Percentiles rank a stretch among this genome's conserved stretches.
Evolutionary conservation across 225 moss, liverwort and hornwort species (phyloP).

Genomic region (Antitrichia curtipendula): DNA sequence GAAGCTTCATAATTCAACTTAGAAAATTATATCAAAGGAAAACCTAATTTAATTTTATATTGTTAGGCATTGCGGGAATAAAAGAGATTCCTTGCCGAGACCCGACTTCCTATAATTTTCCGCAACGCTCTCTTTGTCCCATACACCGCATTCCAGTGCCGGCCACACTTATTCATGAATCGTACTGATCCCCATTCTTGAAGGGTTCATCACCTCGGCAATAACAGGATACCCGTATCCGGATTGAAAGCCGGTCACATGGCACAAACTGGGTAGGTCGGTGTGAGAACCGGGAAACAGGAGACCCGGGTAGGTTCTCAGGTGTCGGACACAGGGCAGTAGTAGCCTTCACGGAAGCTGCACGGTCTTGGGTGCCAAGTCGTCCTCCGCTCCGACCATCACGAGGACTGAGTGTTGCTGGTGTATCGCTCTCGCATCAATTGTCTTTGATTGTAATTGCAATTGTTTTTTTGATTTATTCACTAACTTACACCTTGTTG

Average conservation of each 20-base stretch:
- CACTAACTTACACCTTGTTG: background rate
- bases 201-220: background rate
- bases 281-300: background rate
- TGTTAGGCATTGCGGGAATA: accelerated
- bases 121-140: too few relatives aligned
- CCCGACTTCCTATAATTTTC: too few relatives aligned
- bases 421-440: background rate
- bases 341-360: background rate
- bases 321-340: background rate
- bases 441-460: background rate
- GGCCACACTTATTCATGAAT: background rate
- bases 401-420: background rate
- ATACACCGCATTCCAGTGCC: background rate
- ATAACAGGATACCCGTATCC: background rate
- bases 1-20: background rate
- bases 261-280: background rate
- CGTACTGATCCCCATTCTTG: background rate
- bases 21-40: background rate
- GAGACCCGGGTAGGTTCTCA: background rate
- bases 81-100: accelerated
- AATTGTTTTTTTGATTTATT: background rate
- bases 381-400: background rate
- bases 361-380: conserved; percentile 6
- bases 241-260: too few relatives aligned
- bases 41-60: background rate